A percentile compares a stretch with the other conserved stretches of the same genome.
Conservation (phyloP, 805 yeast genomes). For the Tetrapisispora taiwanensis region DNA sequence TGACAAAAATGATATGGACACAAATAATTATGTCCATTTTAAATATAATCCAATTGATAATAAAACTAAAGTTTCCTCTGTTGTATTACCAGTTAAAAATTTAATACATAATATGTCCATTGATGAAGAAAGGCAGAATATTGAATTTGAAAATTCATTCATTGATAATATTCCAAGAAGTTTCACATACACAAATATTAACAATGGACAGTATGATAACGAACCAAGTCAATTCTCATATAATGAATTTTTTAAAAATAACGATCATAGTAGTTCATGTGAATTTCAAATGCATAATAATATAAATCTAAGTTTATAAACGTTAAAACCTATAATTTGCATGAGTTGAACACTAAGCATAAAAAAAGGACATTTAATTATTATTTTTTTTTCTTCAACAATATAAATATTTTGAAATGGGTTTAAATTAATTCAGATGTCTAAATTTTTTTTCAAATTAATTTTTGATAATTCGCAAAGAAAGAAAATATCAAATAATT, state of each 20-base stretch:
- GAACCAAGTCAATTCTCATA: background rate
- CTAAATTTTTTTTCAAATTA: no score
- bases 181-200: constrained; percentile 4
- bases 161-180: constrained; percentile 15
- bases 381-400: no score
- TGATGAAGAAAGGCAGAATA: constrained; percentile 7
- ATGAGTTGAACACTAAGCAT: no score
- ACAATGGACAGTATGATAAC: background rate
- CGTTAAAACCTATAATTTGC: no score
- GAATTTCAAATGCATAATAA: background rate
- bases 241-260: background rate
- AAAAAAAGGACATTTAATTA: no score
- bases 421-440: no score
- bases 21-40: constrained; percentile 4
- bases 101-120: constrained; percentile 16
- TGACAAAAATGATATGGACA: background rate
- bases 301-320: background rate
- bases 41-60: background rate
- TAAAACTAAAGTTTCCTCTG: background rate
- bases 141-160: background rate
- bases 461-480: background rate
- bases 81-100: constrained; percentile 4
- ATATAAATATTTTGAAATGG: no score
- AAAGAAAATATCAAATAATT: no score
- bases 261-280: background rate